Base-by-base conservation (phyloP, 176 grass and related monocot species). In the Juncus inflexus region DNA sequence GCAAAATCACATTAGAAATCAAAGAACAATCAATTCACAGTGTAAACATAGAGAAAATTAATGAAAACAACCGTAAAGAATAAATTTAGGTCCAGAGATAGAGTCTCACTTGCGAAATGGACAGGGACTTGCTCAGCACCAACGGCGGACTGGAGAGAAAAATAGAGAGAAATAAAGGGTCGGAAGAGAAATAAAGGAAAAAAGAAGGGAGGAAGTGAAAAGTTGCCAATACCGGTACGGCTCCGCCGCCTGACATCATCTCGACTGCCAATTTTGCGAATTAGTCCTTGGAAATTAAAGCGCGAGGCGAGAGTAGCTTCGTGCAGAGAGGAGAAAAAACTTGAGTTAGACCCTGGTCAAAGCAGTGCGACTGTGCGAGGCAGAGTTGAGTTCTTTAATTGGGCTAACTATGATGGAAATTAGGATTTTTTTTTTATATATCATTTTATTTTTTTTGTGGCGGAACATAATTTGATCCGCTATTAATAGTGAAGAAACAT, bases 81-180 rank as follows among this genome's bases (percentile, higher is more conserved):
- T 37, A n/a, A 49, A 38, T 42, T 50, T 12, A 55, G 70, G 77
- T 35, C 61, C 42, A 58, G 38, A 12, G n/a, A 12, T 52, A 14
- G n/a, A 52, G 40, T 42, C 63, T 67, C 13, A 81, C 81, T 74
- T 63, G 83, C 5, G 75, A 99, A 99, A 51, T 84, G 85, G 83
- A 92, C 75, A 61, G 89, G 39, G 50, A 72, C 79, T 11, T 82
- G 95, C 89, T 90, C 95, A 50, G 83, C 40, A 14, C 78, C 89
- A 35, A 83, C 37, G 35, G 81, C 89, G 47, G 78, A 85, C 89
- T 99, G 76, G 36, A 16, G 4, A 76, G 47, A 4, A 9, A 12
- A 15, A 53, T n/a, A 12, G 43, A 65, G 8, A 52, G 45, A 8
- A 58, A 74, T 42, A 15, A 54, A 2, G 41, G 40, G 36, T 63